Conservation (phyloP, 1,139 yeast genomes). For the Geotrichum aggregatum region DNA sequence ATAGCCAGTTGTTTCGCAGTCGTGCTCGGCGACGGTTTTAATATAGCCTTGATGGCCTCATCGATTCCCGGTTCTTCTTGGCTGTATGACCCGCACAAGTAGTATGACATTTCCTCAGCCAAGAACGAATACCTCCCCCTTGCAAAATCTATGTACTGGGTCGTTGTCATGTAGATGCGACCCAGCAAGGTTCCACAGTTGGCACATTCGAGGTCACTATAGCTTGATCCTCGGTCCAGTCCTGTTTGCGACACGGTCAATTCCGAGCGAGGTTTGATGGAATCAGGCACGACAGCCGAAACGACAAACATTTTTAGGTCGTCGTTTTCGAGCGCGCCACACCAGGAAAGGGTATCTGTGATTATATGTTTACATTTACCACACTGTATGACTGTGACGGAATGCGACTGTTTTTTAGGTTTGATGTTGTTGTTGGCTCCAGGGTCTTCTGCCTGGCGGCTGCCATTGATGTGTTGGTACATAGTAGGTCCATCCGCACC, state of each 20-base stretch:
- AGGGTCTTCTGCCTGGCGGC: background rate
- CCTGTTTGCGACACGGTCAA: background rate
- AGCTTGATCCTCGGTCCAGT: slow-evolving; percentile 17
- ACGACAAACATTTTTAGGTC: slow-evolving; percentile 15
- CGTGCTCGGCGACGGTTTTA: slow-evolving; percentile 15
- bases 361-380: slow-evolving; percentile 15
- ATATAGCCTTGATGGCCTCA: slow-evolving; percentile 8
- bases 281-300: slow-evolving; percentile 13
- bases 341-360: slow-evolving; percentile 16
- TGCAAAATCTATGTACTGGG: slow-evolving; percentile 19
- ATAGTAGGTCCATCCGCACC: too few relatives aligned
- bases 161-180: slow-evolving; percentile 17
- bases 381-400: slow-evolving; percentile 18
- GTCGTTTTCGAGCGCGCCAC: slow-evolving; percentile 15
- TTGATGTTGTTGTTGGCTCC: background rate
- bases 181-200: slow-evolving; percentile 12
- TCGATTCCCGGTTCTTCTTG: slow-evolving; percentile 1
- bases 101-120: slow-evolving; percentile 14
- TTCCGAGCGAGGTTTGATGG: slow-evolving; percentile 3
- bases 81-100: slow-evolving; percentile 7
- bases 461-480: background rate
- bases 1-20: slow-evolving; percentile 16
- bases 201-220: slow-evolving; percentile 10
- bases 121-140: slow-evolving; percentile 13
- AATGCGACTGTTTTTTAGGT: background rate